Base-by-base conservation (phyloP, 2,329 filamentous ascomycete species). In the Pseudomassariella vexata region DNA sequence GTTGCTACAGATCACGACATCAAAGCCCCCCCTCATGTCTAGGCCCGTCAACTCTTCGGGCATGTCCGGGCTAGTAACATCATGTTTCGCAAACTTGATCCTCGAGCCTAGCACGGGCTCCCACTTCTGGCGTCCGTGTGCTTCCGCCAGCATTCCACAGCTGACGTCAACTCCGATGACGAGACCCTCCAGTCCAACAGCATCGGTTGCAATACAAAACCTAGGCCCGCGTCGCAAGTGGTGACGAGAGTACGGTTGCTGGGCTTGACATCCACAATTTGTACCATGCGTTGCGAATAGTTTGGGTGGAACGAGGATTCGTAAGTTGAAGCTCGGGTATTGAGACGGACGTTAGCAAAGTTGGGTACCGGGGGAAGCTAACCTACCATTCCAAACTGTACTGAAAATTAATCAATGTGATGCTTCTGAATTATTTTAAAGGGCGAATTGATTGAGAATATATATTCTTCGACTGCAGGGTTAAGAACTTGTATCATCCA, bases 201-300 rank as follows among this genome's bases (percentile, higher is more conserved):
- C 23, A 3, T 47, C 42, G 2, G 51, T 52, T n/a, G 52, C 49
- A 11, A 50, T 41, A 30, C 52, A 48, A 6, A 46, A 41, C 14
- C 54, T 3, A 57, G 40, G 5, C 53, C 56, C 9, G 56, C 59
- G n/a, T 56, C 57, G 36, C 56, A 59, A 19, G 47, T 52, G n/a
- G 57, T 47, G 19, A 46, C 40, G 4, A 59, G 50, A 16, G 58
- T 37, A 15, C 36, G 42, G 23, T 57, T 37, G n/a, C 52, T n/a
- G n/a, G n/a, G n/a, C n/a, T n/a, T n/a, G n/a, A n/a, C n/a, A n/a
- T n/a, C n/a, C n/a, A n/a, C n/a, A n/a, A n/a, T n/a, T n/a, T n/a
- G n/a, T n/a, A n/a, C n/a, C n/a, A n/a, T n/a, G n/a, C n/a, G n/a
- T n/a, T n/a, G n/a, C n/a, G n/a, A n/a, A n/a, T n/a, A n/a, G n/a